These are phyloP conservation scores for Scedosporium aurantiacum DNA, from an alignment of 2,329 filamentous ascomycete genomes.

Conservation along the genomic window DNA sequence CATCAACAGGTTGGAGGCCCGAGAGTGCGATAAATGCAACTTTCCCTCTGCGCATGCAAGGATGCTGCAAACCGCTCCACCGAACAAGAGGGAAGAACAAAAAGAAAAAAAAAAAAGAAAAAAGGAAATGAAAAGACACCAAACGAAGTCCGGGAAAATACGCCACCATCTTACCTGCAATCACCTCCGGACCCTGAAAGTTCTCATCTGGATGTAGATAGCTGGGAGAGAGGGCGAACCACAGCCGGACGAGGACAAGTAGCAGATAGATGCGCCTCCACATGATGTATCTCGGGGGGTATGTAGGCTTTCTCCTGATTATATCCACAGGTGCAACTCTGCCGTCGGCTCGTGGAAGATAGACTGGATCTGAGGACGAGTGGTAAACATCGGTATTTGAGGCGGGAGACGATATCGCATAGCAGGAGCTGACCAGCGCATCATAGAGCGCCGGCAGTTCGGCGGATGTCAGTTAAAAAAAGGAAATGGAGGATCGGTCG, in stretches of 20 bases:
- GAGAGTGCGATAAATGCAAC: no score
- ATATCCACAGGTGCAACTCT: background rate
- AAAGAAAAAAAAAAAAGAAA: background rate
- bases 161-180: conserved; percentile 60
- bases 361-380: background rate
- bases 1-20: background rate
- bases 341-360: background rate
- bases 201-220: conserved; percentile 98
- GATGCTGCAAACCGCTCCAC: background rate
- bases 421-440: conserved; percentile 2
- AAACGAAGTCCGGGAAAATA: background rate
- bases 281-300: conserved; percentile 41
- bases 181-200: conserved; percentile 95
- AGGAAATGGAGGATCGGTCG: background rate
- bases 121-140: conserved; percentile 1
- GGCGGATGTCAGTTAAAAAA: background rate
- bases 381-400: background rate
- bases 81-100: background rate
- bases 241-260: conserved; percentile 76
- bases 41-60: background rate
- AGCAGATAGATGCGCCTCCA: conserved; percentile 85
- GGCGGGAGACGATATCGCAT: background rate
- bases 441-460: background rate
- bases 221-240: conserved; percentile 87
- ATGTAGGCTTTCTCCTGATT: background rate